phyloP scores from a whole-genome alignment of 306 rosid genomes.

The Dryas drummondii region DNA sequence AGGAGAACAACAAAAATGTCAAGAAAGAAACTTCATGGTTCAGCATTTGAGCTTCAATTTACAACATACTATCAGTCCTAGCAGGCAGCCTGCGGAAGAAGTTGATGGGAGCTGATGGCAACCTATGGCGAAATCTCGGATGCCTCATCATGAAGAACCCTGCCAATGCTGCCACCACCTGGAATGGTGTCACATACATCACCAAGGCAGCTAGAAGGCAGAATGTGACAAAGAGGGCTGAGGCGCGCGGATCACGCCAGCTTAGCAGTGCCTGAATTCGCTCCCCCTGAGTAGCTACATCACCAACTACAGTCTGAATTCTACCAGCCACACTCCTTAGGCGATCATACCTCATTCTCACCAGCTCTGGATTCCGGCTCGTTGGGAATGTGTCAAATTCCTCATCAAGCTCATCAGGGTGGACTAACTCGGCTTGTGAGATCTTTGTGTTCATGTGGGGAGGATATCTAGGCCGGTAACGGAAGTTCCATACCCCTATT shows the following conservation, averaged over 20 bases:
- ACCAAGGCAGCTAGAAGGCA: constrained; percentile 43
- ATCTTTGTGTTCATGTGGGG: constrained; percentile 55
- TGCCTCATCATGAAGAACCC: constrained; percentile 45
- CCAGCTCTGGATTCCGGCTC: constrained; percentile 31
- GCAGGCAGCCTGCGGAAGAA: constrained; percentile 59
- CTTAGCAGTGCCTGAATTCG: constrained; percentile 42
- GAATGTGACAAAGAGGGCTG: constrained; percentile 40
- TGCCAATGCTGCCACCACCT: constrained; percentile 36
- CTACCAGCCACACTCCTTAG: constrained; percentile 50
- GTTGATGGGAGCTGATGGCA: constrained; percentile 47
- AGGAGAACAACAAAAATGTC: background rate
- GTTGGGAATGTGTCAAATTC: constrained; percentile 59
- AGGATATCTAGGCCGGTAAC: constrained; percentile 54
- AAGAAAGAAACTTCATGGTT: constrained; percentile 2
- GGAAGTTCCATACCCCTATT: constrained; percentile 52
- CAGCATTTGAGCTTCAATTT: background rate
- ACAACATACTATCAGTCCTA: constrained; percentile 47
- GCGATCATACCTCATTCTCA: constrained; percentile 57
- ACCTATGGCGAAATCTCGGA: constrained; percentile 46
- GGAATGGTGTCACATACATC: constrained; percentile 47
- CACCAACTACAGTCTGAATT: constrained; percentile 51
- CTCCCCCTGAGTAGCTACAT: constrained; percentile 58
- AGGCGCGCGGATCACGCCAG: constrained; percentile 54
- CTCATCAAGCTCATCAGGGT: constrained; percentile 55
- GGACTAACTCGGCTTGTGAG: constrained; percentile 47